Percentiles rank a stretch among this genome's conserved stretches.
phyloP scores from a whole-genome alignment of 2,329 filamentous ascomycete species.

The Amauroascus niger region DNA sequence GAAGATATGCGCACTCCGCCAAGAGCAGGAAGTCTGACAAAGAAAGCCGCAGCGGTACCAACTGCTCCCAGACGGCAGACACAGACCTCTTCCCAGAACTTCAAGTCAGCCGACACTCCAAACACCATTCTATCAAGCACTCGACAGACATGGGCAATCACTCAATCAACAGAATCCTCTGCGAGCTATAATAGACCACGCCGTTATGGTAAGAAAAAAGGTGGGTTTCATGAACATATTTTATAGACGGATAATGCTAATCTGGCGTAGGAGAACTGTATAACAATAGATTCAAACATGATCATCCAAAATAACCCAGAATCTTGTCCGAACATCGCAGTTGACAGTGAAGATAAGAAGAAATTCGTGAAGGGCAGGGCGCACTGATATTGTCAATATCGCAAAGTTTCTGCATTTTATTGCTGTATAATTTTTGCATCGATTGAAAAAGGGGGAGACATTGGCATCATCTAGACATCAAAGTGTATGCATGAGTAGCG shows the following conservation, averaged over 20 bases:
- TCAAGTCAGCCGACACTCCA: constrained; percentile 25
- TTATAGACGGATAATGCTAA: not conserved
- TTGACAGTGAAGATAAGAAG: not conserved
- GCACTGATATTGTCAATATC: not conserved
- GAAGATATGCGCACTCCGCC: constrained; percentile 12
- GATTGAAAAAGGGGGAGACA: not conserved
- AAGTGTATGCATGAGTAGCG: not conserved
- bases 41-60: constrained; percentile 9
- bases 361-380: not conserved
- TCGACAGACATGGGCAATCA: constrained; percentile 10
- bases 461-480: not conserved
- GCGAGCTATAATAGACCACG: constrained; percentile 12
- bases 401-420: not conserved
- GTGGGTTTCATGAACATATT: constrained; percentile 17
- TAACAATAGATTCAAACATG: constrained; percentile 15
- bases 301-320: not conserved
- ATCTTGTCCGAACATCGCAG: not conserved
- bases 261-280: constrained; percentile 13
- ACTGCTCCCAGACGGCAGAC: constrained; percentile 15
- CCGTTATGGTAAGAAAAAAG: constrained; percentile 21
- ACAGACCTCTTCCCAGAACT: constrained; percentile 20
- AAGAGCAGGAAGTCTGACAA: constrained; percentile 14
- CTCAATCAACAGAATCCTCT: constrained; percentile 14
- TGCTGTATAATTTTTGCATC: not conserved
- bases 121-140: constrained; percentile 14